phyloP scores from a whole-genome alignment of 495 filamentous ascomycete species.

The Monascus purpureus region DNA sequence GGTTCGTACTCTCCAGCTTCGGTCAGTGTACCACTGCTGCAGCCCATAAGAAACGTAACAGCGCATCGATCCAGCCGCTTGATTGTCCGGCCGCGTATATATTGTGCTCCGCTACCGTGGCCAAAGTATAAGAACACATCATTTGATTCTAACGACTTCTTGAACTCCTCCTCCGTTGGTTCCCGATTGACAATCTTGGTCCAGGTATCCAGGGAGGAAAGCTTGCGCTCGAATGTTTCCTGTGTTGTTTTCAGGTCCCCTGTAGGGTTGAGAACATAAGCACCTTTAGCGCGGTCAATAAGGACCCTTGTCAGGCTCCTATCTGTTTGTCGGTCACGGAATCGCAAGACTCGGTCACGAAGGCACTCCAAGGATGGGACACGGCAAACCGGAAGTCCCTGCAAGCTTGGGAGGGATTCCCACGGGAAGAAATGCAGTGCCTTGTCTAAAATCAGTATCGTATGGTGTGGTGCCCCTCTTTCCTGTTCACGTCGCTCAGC shows the following conservation, averaged over 20 bases:
- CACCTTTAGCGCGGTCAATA: conserved; percentile 46
- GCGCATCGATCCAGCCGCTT: conserved; percentile 63
- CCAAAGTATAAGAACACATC: conserved; percentile 85
- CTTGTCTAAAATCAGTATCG: conserved; percentile 87
- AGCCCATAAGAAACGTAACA: conserved; percentile 84
- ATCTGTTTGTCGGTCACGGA: conserved; percentile 19
- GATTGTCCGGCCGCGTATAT: conserved; percentile 68
- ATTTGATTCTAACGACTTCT: conserved; percentile 38
- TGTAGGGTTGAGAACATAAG: conserved; percentile 79
- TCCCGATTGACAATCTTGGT: conserved; percentile 46
- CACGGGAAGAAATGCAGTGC: conserved; percentile 81
- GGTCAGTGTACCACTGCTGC: conserved; percentile 60
- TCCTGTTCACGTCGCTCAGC: conserved; percentile 27
- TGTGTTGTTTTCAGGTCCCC: conserved; percentile 73
- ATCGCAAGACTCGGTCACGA: conserved; percentile 48
- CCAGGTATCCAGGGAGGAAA: conserved; percentile 48
- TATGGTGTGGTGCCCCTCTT: conserved; percentile 63
- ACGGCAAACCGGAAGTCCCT: conserved; percentile 64
- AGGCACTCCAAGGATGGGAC: conserved; percentile 74
- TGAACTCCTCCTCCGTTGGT: conserved; percentile 69
- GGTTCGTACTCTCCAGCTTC: conserved; percentile 82
- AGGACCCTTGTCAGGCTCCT: conserved; percentile 18
- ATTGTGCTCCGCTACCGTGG: conserved; percentile 90
- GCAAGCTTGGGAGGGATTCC: conserved; percentile 84
- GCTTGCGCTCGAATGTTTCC: conserved; percentile 47